Evolutionary conservation across 805 yeast species (phyloP).

Genomic region (Metschnikowia drakensbergensis): DNA sequence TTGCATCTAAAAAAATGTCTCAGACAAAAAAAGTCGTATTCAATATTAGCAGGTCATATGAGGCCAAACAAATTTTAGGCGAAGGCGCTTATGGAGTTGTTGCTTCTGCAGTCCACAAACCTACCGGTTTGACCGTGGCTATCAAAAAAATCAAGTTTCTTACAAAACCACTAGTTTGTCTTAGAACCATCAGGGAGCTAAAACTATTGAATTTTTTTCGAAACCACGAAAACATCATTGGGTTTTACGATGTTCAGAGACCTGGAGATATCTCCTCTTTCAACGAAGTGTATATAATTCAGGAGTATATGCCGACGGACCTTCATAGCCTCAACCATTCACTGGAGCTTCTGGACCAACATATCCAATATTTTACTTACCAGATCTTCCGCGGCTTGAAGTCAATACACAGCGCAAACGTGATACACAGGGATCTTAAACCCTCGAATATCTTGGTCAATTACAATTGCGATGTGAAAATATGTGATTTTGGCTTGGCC

Average conservation of each 20-base stretch:
- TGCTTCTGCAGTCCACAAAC: slow-evolving; percentile 61
- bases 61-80: slow-evolving; percentile 59
- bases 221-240: slow-evolving; percentile 68
- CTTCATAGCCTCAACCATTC: slow-evolving; percentile 58
- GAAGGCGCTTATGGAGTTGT: slow-evolving; percentile 85
- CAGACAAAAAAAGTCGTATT: slow-evolving; percentile 35
- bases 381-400: slow-evolving; percentile 69
- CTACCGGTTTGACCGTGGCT: slow-evolving; percentile 62
- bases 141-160: slow-evolving; percentile 76
- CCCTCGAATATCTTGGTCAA: slow-evolving; percentile 69
- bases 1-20: background rate
- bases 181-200: slow-evolving; percentile 69
- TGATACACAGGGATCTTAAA: slow-evolving; percentile 72
- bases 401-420: slow-evolving; percentile 66
- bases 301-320: slow-evolving; percentile 77
- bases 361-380: slow-evolving; percentile 65
- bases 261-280: slow-evolving; percentile 58
- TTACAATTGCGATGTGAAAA: slow-evolving; percentile 67
- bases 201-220: slow-evolving; percentile 60
- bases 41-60: slow-evolving; percentile 60
- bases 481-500: slow-evolving; percentile 78
- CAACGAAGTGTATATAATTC: slow-evolving; percentile 69
- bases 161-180: slow-evolving; percentile 58
- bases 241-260: slow-evolving; percentile 61
- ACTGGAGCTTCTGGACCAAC: slow-evolving; percentile 58